Evolutionary conservation across 1,139 yeast species (phyloP), one percentile per base, ranked within the genome.

Genomic region (Pichia sp.): DNA sequence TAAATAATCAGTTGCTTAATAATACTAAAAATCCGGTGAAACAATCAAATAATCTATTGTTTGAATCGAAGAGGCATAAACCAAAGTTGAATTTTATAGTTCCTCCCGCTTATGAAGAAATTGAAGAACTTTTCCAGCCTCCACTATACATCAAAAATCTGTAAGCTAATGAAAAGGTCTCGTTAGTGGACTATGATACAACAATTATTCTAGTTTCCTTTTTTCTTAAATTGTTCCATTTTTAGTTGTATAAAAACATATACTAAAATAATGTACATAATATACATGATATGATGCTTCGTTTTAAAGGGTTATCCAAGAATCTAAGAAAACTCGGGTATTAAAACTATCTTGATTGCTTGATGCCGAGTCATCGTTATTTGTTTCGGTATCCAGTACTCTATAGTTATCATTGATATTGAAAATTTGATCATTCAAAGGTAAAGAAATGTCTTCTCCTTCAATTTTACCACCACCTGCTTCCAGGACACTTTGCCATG

Each of bases 401-500:
- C 62, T 53, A 47, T 61, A 60, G 37, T 49, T 53, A 48, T 62
- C 65, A 36, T 52, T 49, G 23, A 62, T 54, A 41, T 52, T 56
- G 44, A 58, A 62, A 2, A 55, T 49, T 41, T 53, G 52, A 36
- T 55, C 50, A 39, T 57, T 46, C 29, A 57, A 55, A 8, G 56
- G 55, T 8, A 54, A 57, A 44, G 51, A 54, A 3, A 50, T 42
- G 38, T 60, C 61, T 29, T 54, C 59, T 23, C 59, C 64, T 37
- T 49, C 50, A 23, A 52, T 36, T 38, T 52, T 52, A 49, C 81
- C 84, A 44, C 75, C 78, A 2, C 83, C 83, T 4, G 79, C 77
- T 53, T 77, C 84, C 38, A 78, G 58, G 1, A 81, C 75, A 55
- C 84, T 76, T 46, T 75, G 67, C 75, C 75, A 72, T 3, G 78